Evolutionary conservation across 2,329 filamentous ascomycete species (phyloP), one percentile per base, ranked within the genome.

Genomic region (Trematosphaeria pertusa): DNA sequence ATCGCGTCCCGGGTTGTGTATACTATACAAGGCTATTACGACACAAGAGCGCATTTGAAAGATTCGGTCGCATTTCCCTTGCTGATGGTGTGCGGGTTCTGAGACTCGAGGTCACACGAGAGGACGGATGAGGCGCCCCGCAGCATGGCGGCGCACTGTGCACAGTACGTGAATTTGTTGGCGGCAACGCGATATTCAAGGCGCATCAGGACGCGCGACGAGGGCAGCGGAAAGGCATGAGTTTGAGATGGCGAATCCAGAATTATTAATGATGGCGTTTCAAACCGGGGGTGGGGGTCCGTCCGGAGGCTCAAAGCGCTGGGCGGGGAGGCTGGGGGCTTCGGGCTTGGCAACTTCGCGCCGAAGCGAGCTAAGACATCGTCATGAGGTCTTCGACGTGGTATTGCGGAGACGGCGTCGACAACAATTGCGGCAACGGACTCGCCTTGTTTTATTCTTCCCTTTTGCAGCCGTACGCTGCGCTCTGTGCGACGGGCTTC

Each of bases 21-120:
- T n/a, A n/a, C n/a, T n/a, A n/a, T n/a, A n/a, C n/a, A n/a, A n/a
- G n/a, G n/a, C n/a, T n/a, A n/a, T n/a, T n/a, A n/a, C n/a, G n/a
- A n/a, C n/a, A n/a, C n/a, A n/a, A n/a, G n/a, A n/a, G n/a, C n/a
- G n/a, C n/a, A n/a, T n/a, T n/a, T n/a, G n/a, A n/a, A n/a, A n/a
- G n/a, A n/a, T n/a, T n/a, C n/a, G n/a, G n/a, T n/a, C n/a, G n/a
- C n/a, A n/a, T n/a, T 12, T 21, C 9, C 9, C 36, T 26, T 11
- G 36, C 12, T 19, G 36, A 14, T 26, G 36, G 15, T 24, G 36
- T 11, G 37, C 5, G 4, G 35, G 6, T 30, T 7, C n/a, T 40
- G 37, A 40, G 37, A 40, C 37, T 14, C 11, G 37, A 19, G 22
- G 37, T 33, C 38, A 42, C 38, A 42, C 38, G 38, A 18, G 37